phyloP scores from a whole-genome alignment of 2,329 filamentous ascomycete species.

The Mycosphaerelloides madeirae region DNA sequence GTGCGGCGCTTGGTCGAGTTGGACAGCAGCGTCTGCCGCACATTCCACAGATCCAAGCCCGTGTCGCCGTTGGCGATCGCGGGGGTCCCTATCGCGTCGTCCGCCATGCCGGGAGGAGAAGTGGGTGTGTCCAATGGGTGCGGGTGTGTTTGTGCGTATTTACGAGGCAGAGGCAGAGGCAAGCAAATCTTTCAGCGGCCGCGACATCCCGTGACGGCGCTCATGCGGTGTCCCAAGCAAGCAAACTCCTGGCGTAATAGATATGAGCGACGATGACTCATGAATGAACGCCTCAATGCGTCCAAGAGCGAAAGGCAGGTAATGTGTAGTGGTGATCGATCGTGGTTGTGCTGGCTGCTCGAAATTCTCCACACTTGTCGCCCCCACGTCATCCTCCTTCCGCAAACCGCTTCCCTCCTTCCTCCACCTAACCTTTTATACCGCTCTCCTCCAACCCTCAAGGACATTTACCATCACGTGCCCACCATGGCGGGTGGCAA shows the following conservation, averaged over 20 bases:
- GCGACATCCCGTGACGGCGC: not conserved
- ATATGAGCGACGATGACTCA: not conserved
- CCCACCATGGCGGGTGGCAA: conserved; percentile 28
- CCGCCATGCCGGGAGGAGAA: conserved; percentile 19
- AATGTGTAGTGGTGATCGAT: not conserved
- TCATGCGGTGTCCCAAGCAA: not conserved
- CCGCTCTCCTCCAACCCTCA: not conserved
- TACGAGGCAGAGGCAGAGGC: not conserved
- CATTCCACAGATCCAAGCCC: conserved; percentile 18
- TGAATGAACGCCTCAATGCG: not conserved
- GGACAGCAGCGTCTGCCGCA: conserved; percentile 38
- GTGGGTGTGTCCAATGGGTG: no score
- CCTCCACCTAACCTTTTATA: not conserved
- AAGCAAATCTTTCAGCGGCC: not conserved
- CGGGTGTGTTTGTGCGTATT: not conserved
- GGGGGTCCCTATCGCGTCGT: conserved; percentile 20
- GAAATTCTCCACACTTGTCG: not conserved
- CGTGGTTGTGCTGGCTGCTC: not conserved
- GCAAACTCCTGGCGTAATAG: no score
- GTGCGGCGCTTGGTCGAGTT: conserved; percentile 47
- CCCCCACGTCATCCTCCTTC: not conserved
- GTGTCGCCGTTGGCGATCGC: conserved; percentile 16
- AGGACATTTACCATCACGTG: not conserved
- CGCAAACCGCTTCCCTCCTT: no score
- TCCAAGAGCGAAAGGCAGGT: not conserved